Base-by-base conservation (phyloP, 2,329 filamentous ascomycete species). In the Xylariaceae sp. region DNA sequence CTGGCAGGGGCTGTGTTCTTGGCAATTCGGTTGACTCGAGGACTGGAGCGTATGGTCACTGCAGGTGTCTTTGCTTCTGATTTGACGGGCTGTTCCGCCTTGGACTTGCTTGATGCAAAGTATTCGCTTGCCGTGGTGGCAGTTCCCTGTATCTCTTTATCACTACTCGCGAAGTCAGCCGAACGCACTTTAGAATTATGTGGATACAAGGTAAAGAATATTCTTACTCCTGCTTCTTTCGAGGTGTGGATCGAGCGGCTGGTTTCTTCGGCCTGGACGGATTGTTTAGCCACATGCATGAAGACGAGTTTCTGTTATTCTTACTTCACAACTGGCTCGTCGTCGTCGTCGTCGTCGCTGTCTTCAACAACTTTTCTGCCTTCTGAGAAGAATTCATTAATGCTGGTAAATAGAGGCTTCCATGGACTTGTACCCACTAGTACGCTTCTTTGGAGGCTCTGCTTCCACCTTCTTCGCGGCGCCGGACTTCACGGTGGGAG, bases 311-410 rank as follows among this genome's bases (percentile, higher is more conserved):
- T 4, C 16, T 34, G 12, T 8, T 44, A 49, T 26, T 47, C 78
- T 59, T 74, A 84, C 80, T 77, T 70, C 54, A 77, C 69, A 40
- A 80, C 76, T 39, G 55, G 54, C 30, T 63, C 56, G 5, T 88
- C 86, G 29, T 92, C 89, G 52, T 92, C 88, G 41, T 88, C 86
- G 60, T 34, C 32, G 32, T 34, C 32, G 32, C 89, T 92, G 58
- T 95, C 90, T 57, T 91, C 84, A 44, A 94, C 74, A 34, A 95
- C 80, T 65, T 87, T 91, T 53, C 87, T 83, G 47, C 71, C 76
- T 64, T 77, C 75, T 80, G 40, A 34, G 5, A 22, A 32, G 15
- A 45, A 5, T 19, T n/a, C 2, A 10, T 63, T 57, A 51, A 26
- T 12, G 15, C 21, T 9, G 29, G 16, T 37, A 39, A 40, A 32